A percentile compares a stretch with the other conserved stretches of the same genome.
Evolutionary conservation across 371 early-diverging fungal genomes (phyloP).

Genomic region (Haplosporangium sp.): DNA sequence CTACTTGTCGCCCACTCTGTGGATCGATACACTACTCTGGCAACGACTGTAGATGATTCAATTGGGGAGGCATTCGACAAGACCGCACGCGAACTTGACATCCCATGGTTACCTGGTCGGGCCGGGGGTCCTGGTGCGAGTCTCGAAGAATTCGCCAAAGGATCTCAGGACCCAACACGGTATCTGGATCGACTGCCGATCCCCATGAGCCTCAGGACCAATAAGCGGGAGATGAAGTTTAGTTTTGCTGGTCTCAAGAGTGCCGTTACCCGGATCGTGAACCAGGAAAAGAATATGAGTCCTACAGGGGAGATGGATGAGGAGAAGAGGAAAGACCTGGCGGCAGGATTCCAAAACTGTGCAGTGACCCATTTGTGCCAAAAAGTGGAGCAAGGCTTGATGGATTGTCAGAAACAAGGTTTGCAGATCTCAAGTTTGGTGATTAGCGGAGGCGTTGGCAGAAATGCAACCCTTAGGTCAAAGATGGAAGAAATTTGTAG

Average conservation of each 20-base stretch:
- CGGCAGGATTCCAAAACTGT: conserved; percentile 80
- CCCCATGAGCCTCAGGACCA: conserved; percentile 72
- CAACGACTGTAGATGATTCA: conserved; percentile 82
- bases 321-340: conserved; percentile 66
- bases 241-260: conserved; percentile 88
- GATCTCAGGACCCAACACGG: conserved; percentile 58
- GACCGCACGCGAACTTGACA: conserved; percentile 70
- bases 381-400: conserved; percentile 72
- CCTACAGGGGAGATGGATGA: conserved; percentile 24
- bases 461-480: conserved; percentile 65
- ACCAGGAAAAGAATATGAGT: conserved; percentile 46
- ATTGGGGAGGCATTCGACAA: conserved; percentile 90
- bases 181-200: conserved; percentile 66
- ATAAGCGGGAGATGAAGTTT: conserved; percentile 66
- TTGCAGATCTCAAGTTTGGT: conserved; percentile 71
- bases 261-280: conserved; percentile 62
- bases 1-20: conserved; percentile 73
- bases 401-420: conserved; percentile 56
- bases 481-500: conserved; percentile 44
- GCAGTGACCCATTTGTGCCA: conserved; percentile 75
- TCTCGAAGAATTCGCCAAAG: conserved; percentile 72
- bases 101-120: conserved; percentile 75
- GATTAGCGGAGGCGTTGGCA: conserved; percentile 87
- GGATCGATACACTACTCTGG: conserved; percentile 72
- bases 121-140: conserved; percentile 84